Base-by-base conservation (phyloP, 1,139 yeast species). In the Nakaseomyces kungkrabaensis region DNA sequence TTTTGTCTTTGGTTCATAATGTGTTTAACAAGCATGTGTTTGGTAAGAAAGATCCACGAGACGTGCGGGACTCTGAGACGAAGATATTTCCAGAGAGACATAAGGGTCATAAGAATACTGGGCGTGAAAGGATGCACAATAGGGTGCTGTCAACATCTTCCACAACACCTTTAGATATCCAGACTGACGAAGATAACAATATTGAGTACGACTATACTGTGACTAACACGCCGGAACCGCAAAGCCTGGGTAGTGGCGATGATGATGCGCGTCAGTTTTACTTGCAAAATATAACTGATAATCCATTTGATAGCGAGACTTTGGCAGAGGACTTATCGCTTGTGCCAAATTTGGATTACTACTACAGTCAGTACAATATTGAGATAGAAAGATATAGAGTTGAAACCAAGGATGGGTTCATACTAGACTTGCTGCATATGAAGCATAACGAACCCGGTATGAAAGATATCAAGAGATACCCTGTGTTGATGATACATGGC, bases 401-500 rank as follows among this genome's bases (percentile, higher is more conserved):
- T 1, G 72, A 77, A 5, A 90, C 97, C 0, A 72, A 74, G 13
- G 97, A 92, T 67, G 97, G 97, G 1, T 89, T 78, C 63, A 71
- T 79, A 1, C 68, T 92, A 25, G 73, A 75, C 0, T 65, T 90
- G 43, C 83, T 86, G 61, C 78, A 85, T 46, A 65, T 81, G 1
- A 46, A 37, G 24, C 63, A 55, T 2, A 62, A 65, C 1, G 81
- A 83, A 29, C 44, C 44, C 61, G 86, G 89, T 0, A 70, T 69
- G 34, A 66, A 78, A 49, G 72, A 48, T 5, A 37, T 25, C n/a
- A 32, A 41, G 22, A 27, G 47, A 50, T 72, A 71, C 54, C 97
- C 97, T 0, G 70, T 90, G 1, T 70, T 92, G 32, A 68, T 87
- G 55, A 72, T 90, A 29, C 98, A 92, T 60, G 98, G 98, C 0